phyloP scores from a whole-genome alignment of 176 grass and related monocot genomes.

The Secale cereale region DNA sequence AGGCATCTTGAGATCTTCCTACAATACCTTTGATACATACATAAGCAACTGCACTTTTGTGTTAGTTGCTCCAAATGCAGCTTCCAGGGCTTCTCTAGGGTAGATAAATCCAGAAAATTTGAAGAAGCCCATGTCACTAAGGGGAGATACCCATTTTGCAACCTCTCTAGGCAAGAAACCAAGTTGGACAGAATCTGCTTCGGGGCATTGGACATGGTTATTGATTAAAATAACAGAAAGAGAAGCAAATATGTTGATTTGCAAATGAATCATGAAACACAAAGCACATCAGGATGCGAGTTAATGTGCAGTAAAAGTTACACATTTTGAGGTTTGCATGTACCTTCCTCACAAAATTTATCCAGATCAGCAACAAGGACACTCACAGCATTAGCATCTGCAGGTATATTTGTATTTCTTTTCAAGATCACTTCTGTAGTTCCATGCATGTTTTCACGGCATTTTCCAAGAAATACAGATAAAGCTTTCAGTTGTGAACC shows the following conservation, averaged over 20 bases:
- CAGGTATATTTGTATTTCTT: constrained; percentile 70
- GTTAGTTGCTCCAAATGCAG: constrained; percentile 58
- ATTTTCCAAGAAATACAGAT: constrained; percentile 67
- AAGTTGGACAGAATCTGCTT: constrained; percentile 69
- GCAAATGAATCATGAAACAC: constrained; percentile 1
- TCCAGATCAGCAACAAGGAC: constrained; percentile 65
- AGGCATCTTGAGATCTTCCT: constrained; percentile 18
- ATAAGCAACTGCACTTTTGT: constrained; percentile 60
- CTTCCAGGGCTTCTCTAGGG: constrained; percentile 70
- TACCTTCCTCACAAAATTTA: constrained; percentile 69
- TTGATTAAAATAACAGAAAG: neutral
- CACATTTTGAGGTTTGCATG: constrained; percentile 7
- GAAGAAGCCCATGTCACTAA: constrained; percentile 71
- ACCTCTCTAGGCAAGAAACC: constrained; percentile 94
- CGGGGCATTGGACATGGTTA: constrained; percentile 16
- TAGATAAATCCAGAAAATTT: constrained; percentile 87
- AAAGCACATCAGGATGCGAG: neutral
- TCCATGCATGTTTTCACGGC: constrained; percentile 52
- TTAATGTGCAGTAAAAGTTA: neutral
- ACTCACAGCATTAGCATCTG: constrained; percentile 91
- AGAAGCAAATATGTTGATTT: neutral
- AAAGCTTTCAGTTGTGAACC: constrained; percentile 62
- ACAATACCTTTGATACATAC: constrained; percentile 59
- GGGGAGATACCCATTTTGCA: constrained; percentile 85
- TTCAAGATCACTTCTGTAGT: constrained; percentile 80